Evolutionary conservation across 352 stramenopile genomes (phyloP), one percentile per base, ranked within the genome.

Genomic region (Globisporangium abappressorium): DNA sequence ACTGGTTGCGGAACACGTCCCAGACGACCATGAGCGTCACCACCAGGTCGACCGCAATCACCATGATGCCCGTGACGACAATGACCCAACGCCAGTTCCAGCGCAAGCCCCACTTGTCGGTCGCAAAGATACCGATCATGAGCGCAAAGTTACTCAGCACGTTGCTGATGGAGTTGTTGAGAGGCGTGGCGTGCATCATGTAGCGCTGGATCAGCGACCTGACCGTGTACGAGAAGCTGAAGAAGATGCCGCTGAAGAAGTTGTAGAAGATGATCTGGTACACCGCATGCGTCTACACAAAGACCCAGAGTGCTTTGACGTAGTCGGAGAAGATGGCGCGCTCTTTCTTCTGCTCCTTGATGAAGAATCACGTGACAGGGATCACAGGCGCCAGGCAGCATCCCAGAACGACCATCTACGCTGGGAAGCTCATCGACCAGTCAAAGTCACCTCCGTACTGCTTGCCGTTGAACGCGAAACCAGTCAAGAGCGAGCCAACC

Each of bases 11-110:
- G 15, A 47, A 47, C 41, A 47, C 41, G 15, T 47, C 41, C 41
- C 41, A 47, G 15, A 47, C 15, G n/a, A 24, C 49, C n/a, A 24
- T 56, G n/a, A 56, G 49, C 49, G 49, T 56, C 49, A 56, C 49
- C 3, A 2, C 22, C 49, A 56, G 6, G 22, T 56, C 49, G 8
- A 56, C 49, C 8, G n/a, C 49, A 20, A 28, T 56, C 41, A 47
- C 15, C 41, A 47, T 47, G 41, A 47, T 47, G 41, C 41, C 41
- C 15, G 41, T n/a, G 41, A 47, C 15, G 41, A 47, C 41, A 47
- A 47, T 47, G 15, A 47, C 15, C 41, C 41, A 47, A 47, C 41
- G 41, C 41, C 41, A 47, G 41, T 47, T 47, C 41, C 41, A 47
- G 41, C n/a, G 41, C 49, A 28, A 30, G 11, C 49, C n/a, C 49